phyloP scores from a whole-genome alignment of 2,329 filamentous ascomycete species.

The Pleurostoma richardsiae region DNA sequence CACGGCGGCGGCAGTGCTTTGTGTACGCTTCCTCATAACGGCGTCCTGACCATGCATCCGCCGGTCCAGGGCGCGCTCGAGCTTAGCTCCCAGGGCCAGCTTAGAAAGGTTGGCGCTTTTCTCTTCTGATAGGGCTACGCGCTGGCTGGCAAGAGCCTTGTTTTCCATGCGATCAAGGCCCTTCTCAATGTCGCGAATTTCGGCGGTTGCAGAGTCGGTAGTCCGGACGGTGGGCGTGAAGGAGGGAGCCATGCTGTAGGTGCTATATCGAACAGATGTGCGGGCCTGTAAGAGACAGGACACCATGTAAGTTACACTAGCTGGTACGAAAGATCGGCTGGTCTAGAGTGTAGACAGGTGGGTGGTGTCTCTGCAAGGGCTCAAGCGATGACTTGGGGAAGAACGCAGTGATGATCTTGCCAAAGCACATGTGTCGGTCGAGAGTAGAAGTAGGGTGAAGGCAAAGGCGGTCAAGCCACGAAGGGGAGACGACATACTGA shows the following conservation, averaged over 20 bases:
- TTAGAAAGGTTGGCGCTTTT: constrained; percentile 81
- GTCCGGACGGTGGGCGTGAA: constrained; percentile 53
- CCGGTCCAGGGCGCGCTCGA: constrained; percentile 79
- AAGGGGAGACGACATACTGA: constrained; percentile 43
- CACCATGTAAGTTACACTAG: not conserved
- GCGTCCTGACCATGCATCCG: constrained; percentile 88
- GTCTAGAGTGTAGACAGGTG: not conserved
- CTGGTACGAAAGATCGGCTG: not conserved
- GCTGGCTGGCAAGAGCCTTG: constrained; percentile 76
- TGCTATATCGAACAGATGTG: constrained; percentile 53
- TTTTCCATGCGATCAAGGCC: constrained; percentile 86
- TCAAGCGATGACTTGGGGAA: not conserved
- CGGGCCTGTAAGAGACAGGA: constrained; percentile 34
- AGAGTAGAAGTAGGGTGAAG: not conserved
- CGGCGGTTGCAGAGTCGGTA: constrained; percentile 49
- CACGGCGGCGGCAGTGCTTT: constrained; percentile 19
- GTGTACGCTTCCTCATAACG: constrained; percentile 60
- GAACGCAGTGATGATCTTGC: constrained; percentile 1
- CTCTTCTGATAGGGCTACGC: constrained; percentile 71
- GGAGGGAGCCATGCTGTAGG: constrained; percentile 55
- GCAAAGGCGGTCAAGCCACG: not conserved
- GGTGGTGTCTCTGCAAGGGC: not conserved
- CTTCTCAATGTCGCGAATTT: constrained; percentile 66
- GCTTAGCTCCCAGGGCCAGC: constrained; percentile 82
- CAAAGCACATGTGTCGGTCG: too few relatives aligned